Base-by-base conservation (phyloP, 202 grass and related monocot genomes). In the Hordeum pubiflorum region DNA sequence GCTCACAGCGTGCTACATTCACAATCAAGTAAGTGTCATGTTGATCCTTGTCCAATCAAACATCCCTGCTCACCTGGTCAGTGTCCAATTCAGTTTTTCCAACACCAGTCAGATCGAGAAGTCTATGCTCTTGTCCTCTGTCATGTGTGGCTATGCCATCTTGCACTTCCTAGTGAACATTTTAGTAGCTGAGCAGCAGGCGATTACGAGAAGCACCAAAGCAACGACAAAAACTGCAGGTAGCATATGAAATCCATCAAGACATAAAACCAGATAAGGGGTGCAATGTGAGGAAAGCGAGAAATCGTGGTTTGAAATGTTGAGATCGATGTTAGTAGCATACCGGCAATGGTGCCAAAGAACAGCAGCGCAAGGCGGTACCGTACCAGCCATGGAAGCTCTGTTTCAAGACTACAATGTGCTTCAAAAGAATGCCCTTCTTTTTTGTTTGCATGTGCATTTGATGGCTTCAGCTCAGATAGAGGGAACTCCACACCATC, bases 401-500 rank as follows among this genome's bases (percentile, higher is more conserved):
- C 78, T 18, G 39, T 81, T 86, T 97, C 93, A 0, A 81, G 86
- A 61, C 55, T 86, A 64, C 93, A 93, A 78, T 91, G 81, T 5
- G 32, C 79, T 29, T 87, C 58, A 67, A 74, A 81, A 39, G 60
- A 40, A 62, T 33, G 40, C 5, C 24, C 58, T 41, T 83, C 59
- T 73, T 77, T 69, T 44, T 55, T 74, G 48, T 48, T 75, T 11
- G 13, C 26, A 43, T 73, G 56, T 9, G 6, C 58, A 50, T 76
- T 56, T 41, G 61, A 79, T 69, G 59, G 78, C 69, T 81, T 80
- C 69, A 94, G 63, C 74, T 94, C 92, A 32, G 88, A 88, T 69
- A 89, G 54, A 52, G 84, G 84, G 74, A 97, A 88, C 77, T 85
- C 85, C 64, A 94, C 86, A 13, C 67, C 85, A 77, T 50, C 81